These are phyloP conservation scores for Gynandropsis gynandra DNA, from an alignment of 345 rosid genomes.

Conservation along the genomic window DNA sequence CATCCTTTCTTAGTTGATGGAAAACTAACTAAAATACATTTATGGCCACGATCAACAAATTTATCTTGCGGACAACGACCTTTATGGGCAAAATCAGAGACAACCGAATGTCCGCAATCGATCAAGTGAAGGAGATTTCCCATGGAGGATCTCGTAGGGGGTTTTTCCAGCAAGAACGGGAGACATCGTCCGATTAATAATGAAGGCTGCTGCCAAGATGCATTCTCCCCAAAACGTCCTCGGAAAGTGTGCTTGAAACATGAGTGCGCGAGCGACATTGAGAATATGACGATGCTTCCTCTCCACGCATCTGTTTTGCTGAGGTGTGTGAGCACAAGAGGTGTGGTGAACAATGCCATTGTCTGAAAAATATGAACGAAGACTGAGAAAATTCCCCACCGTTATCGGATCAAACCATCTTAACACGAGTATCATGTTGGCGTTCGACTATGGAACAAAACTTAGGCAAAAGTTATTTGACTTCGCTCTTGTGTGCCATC, in stretches of 20 bases:
- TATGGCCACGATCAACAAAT: neutral
- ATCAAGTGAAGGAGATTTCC: neutral
- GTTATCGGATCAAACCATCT: neutral
- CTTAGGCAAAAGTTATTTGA: neutral
- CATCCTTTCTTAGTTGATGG: neutral
- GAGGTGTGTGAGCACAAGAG: neutral
- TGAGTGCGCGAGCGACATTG: too few species aligned
- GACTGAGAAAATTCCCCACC: neutral
- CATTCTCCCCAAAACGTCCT: too few species aligned
- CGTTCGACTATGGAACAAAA: neutral
- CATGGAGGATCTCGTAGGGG: neutral
- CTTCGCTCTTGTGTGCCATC: neutral
- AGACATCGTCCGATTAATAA: neutral
- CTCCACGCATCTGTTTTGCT: neutral
- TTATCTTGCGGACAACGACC: neutral
- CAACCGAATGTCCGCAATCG: neutral
- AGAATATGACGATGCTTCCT: neutral
- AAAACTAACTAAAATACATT: neutral
- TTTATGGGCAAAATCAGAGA: neutral
- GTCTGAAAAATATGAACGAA: accelerated
- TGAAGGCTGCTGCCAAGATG: neutral
- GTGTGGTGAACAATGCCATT: neutral
- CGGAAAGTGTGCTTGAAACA: too few species aligned
- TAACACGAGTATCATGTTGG: neutral
- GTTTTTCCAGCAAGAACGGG: neutral